These are phyloP conservation scores for Aspergillus arachidicola DNA, from an alignment of 2,329 filamentous ascomycete genomes.

Conservation along the genomic window DNA sequence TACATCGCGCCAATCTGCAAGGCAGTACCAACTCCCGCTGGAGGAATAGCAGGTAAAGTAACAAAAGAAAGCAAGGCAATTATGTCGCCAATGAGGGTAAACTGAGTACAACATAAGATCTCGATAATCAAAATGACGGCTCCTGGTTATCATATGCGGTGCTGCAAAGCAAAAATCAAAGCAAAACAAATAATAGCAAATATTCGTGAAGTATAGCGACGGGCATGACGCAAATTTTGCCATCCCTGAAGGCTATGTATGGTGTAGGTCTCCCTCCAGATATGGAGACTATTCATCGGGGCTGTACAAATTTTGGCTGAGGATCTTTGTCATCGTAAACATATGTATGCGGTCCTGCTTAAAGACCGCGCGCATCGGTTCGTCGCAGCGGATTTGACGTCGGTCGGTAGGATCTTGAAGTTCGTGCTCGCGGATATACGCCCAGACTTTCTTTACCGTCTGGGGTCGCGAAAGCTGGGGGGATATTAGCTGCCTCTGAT, in stretches of 20 bases:
- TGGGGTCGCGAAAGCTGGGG: constrained; percentile 83
- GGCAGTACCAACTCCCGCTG: constrained; percentile 39
- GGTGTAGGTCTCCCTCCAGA: constrained; percentile 21
- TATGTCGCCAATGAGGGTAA: constrained; percentile 20
- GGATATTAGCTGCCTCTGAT: constrained; percentile 21
- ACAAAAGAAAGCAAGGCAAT: constrained; percentile 19
- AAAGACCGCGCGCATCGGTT: constrained; percentile 88
- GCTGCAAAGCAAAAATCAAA: constrained; percentile 14
- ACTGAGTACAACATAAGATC: constrained; percentile 11
- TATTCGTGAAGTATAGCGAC: constrained; percentile 29
- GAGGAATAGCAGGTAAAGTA: constrained; percentile 26
- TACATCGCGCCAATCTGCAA: constrained; percentile 22
- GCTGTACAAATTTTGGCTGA: constrained; percentile 86
- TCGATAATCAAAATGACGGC: constrained; percentile 21
- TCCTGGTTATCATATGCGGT: constrained; percentile 37
- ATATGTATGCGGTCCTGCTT: constrained; percentile 90
- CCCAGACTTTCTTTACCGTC: constrained; percentile 95
- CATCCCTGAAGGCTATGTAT: constrained; percentile 8
- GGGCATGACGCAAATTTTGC: constrained; percentile 9
- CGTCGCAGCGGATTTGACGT: constrained; percentile 90
- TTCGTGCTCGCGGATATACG: constrained; percentile 84
- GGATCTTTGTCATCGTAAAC: constrained; percentile 99
- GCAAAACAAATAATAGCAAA: constrained; percentile 1
- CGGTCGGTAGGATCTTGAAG: constrained; percentile 91
- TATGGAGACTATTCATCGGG: constrained; percentile 64